Evolutionary conservation across 176 grass and related monocot genomes (phyloP).

Genomic region (Oropetium thomaeum): DNA sequence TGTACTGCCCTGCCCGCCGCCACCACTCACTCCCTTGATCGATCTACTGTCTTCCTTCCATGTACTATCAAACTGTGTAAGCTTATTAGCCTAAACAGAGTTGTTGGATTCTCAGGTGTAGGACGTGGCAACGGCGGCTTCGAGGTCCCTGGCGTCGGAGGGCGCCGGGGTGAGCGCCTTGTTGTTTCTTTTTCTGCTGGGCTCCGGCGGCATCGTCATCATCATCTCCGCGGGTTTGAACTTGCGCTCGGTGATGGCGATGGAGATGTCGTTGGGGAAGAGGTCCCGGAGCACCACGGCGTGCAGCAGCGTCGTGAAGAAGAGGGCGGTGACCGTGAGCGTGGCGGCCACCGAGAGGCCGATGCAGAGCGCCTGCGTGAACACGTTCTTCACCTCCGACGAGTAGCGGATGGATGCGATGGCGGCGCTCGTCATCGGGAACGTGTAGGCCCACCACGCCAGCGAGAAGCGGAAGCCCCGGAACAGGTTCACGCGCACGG

Average conservation of each 20-base stretch:
- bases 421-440: slow-evolving; percentile 84
- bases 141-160: neutral
- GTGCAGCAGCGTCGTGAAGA: slow-evolving; percentile 68
- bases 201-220: neutral
- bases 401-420: slow-evolving; percentile 73
- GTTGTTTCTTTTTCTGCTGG: neutral
- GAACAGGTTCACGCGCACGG: slow-evolving; percentile 77
- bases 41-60: too few relatives aligned
- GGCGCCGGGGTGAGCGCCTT: too few relatives aligned
- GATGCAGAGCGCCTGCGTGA: slow-evolving; percentile 66
- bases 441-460: slow-evolving; percentile 98
- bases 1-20: too few relatives aligned
- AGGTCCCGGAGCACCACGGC: slow-evolving; percentile 63
- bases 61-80: too few relatives aligned
- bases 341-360: slow-evolving; percentile 50
- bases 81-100: too few relatives aligned
- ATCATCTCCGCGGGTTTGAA: neutral
- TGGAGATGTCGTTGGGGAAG: slow-evolving; percentile 96
- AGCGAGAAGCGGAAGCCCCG: slow-evolving; percentile 87
- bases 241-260: slow-evolving; percentile 67
- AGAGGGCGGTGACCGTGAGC: slow-evolving; percentile 47
- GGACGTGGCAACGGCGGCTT: neutral
- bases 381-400: slow-evolving; percentile 64
- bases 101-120: too few relatives aligned
- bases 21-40: too few relatives aligned